Conservation (phyloP, 176 grass and related monocot species). For the Saccharum spontaneum region DNA sequence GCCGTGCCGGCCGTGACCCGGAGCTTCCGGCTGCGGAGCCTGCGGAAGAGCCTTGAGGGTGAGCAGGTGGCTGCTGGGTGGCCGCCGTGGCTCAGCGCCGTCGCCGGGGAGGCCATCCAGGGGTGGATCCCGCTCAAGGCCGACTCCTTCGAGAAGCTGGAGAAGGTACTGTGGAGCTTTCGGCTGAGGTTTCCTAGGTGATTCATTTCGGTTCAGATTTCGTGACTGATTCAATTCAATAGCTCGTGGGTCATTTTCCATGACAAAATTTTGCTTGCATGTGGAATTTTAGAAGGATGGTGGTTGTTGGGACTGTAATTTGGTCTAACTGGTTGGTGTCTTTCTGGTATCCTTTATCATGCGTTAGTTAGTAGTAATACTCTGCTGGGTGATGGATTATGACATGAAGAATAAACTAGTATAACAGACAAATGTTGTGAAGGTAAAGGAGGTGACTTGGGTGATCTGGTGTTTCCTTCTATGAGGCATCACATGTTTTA, state of each 20-base stretch:
- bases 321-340: slow-evolving; percentile 23
- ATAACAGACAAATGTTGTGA: neutral
- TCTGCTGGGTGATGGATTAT: slow-evolving; percentile 41
- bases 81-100: slow-evolving; percentile 87
- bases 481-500: slow-evolving; percentile 9
- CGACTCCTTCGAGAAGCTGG: slow-evolving; percentile 88
- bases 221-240: slow-evolving; percentile 28
- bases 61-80: slow-evolving; percentile 98
- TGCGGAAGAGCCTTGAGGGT: slow-evolving; percentile 82
- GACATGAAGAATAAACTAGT: slow-evolving; percentile 34
- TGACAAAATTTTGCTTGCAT: slow-evolving; percentile 13
- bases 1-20: slow-evolving; percentile 22
- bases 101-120: slow-evolving; percentile 90
- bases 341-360: slow-evolving; percentile 18
- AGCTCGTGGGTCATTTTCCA: slow-evolving; percentile 43
- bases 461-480: slow-evolving; percentile 32
- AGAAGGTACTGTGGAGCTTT: slow-evolving; percentile 62
- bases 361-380: slow-evolving; percentile 13
- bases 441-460: neutral
- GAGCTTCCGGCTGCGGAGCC: slow-evolving; percentile 68
- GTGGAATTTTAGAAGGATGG: neutral
- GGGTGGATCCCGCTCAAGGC: slow-evolving; percentile 92
- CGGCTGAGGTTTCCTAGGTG: no score
- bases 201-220: slow-evolving; percentile 26
- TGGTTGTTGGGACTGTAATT: slow-evolving; percentile 31